phyloP scores from a whole-genome alignment of 1,284 basidiomycete species.

The Ceratorhiza oryzae-sativae region DNA sequence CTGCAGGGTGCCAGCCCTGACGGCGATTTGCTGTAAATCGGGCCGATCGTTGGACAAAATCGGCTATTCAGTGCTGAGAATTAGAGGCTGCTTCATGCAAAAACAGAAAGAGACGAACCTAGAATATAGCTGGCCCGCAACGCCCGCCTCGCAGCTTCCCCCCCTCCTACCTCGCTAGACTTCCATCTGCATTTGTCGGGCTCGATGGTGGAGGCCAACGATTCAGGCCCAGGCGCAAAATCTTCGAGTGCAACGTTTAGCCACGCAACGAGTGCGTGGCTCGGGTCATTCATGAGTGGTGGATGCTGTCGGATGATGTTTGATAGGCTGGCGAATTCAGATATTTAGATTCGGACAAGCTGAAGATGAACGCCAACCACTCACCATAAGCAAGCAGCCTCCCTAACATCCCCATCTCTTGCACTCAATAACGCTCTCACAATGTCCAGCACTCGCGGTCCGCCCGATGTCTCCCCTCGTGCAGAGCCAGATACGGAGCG shows the following conservation, averaged over 20 bases:
- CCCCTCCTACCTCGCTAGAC: slow-evolving; percentile 15
- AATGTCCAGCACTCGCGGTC: slow-evolving; percentile 6
- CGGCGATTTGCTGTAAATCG: slow-evolving; percentile 1
- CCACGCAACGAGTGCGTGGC: slow-evolving; percentile 18
- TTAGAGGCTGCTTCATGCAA: not conserved
- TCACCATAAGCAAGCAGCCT: slow-evolving; percentile 30
- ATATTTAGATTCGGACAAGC: not conserved
- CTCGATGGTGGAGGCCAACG: not conserved
- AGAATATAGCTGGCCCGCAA: slow-evolving; percentile 27
- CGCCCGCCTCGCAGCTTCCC: slow-evolving; percentile 18
- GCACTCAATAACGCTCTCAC: slow-evolving; percentile 16
- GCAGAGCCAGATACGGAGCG: not conserved
- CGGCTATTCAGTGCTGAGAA: not conserved
- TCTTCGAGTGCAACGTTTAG: slow-evolving; percentile 26
- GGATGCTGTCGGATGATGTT: slow-evolving; percentile 6
- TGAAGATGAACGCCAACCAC: not conserved
- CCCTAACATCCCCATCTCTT: slow-evolving; percentile 25
- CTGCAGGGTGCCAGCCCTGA: slow-evolving; percentile 24
- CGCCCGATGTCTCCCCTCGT: not conserved
- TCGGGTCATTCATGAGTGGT: not conserved
- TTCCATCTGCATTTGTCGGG: slow-evolving; percentile 27
- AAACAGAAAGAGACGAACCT: not conserved
- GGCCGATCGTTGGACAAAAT: slow-evolving; percentile 32
- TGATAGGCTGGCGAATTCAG: slow-evolving; percentile 1
- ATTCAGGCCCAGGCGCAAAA: slow-evolving; percentile 24